Evolutionary conservation across 176 grass and related monocot genomes (phyloP).

Genomic region (Avena eriantha): DNA sequence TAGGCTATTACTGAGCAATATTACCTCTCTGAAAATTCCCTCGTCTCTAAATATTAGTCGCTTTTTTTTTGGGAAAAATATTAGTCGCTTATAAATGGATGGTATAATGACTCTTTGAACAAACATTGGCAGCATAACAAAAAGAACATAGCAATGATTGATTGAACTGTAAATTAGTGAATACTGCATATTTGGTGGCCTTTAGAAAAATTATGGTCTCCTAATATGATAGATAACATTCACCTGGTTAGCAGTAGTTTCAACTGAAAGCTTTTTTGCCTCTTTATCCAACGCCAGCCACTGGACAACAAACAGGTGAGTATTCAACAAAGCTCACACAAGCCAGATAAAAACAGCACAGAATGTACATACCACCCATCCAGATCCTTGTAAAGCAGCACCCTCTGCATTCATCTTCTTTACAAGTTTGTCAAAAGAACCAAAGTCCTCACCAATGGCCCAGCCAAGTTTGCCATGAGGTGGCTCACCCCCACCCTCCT

Average conservation of each 20-base stretch:
- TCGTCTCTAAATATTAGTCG: conserved; percentile 11
- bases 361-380: conserved; percentile 88
- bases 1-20: background rate
- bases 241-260: conserved; percentile 99
- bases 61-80: too few relatives aligned
- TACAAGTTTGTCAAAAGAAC: conserved; percentile 78
- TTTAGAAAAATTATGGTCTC: background rate
- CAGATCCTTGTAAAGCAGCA: conserved; percentile 97
- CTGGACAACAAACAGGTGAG: conserved; percentile 47
- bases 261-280: conserved; percentile 84
- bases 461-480: conserved; percentile 87
- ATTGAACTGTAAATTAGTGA: conserved; percentile 1
- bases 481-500: conserved; percentile 93
- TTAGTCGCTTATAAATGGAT: conserved; percentile 6
- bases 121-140: background rate
- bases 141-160: background rate
- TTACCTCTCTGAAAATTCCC: background rate
- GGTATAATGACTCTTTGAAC: conserved; percentile 22
- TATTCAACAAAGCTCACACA: conserved; percentile 17
- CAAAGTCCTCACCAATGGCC: conserved; percentile 93
- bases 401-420: conserved; percentile 97
- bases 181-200: background rate
- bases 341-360: conserved; percentile 23
- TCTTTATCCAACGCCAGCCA: conserved; percentile 97
- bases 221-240: conserved; percentile 34